Percentiles rank a stretch among this genome's conserved stretches.
Conservation (phyloP, 1,284 basidiomycete genomes). For the Fomitopsis pinicola region DNA sequence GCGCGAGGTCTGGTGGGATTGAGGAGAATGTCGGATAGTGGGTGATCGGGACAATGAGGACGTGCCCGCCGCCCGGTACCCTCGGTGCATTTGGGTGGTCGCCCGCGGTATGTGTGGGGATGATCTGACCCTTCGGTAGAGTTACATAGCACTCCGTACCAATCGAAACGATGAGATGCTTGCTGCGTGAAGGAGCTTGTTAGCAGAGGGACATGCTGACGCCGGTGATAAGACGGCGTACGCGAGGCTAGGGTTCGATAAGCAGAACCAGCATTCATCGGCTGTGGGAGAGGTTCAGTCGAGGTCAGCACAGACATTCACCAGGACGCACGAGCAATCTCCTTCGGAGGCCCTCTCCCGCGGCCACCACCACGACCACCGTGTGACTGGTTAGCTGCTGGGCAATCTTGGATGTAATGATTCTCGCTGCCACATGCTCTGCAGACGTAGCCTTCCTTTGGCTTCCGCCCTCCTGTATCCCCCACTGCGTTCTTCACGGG, state of each 20-base stretch:
- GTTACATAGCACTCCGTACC: slow-evolving; percentile 92
- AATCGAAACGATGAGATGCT: slow-evolving; percentile 92
- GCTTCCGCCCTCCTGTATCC: slow-evolving; percentile 76
- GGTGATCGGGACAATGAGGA: slow-evolving; percentile 82
- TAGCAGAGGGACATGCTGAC: slow-evolving; percentile 1
- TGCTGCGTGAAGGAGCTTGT: slow-evolving; percentile 42
- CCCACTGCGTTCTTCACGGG: slow-evolving; percentile 71
- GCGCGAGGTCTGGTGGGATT: slow-evolving; percentile 71
- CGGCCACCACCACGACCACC: slow-evolving; percentile 30
- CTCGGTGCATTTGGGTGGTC: slow-evolving; percentile 34
- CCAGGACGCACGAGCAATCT: slow-evolving; percentile 61
- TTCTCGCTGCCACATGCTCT: slow-evolving; percentile 81
- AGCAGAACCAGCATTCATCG: slow-evolving; percentile 93
- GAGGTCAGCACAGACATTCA: slow-evolving; percentile 2
- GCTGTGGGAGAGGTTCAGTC: slow-evolving; percentile 39
- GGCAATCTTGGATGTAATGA: slow-evolving; percentile 86
- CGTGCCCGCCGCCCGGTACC: slow-evolving; percentile 92
- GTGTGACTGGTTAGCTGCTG: slow-evolving; percentile 54
- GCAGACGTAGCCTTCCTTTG: slow-evolving; percentile 81
- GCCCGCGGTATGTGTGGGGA: slow-evolving; percentile 64
- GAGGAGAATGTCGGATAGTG: slow-evolving; percentile 59
- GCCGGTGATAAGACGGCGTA: slow-evolving; percentile 31
- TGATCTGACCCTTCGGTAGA: slow-evolving; percentile 88
- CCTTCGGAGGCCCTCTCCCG: slow-evolving; percentile 61
- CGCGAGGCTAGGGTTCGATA: slow-evolving; percentile 89